These are phyloP conservation scores for Smallanthus sonchifolius DNA, from an alignment of 129 eudicot genomes.

Conservation along the genomic window DNA sequence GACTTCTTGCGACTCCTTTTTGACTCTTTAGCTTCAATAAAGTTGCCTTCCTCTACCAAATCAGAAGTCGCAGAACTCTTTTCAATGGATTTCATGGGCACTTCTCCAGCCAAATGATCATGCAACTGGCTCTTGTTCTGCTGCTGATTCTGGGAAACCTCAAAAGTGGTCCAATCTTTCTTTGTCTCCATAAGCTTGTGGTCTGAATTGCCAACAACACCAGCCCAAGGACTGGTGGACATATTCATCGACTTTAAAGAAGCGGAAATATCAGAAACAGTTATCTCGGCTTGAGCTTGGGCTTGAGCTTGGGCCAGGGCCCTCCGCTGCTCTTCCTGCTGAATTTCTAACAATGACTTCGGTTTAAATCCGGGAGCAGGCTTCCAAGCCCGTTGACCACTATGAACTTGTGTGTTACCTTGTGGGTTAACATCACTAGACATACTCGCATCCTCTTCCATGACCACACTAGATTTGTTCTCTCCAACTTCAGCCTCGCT, in stretches of 20 bases:
- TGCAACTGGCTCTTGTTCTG: slow-evolving; percentile 58
- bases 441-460: slow-evolving; percentile 3
- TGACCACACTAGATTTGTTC: slow-evolving; percentile 25
- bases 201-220: slow-evolving; percentile 50
- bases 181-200: slow-evolving; percentile 30
- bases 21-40: slow-evolving; percentile 80
- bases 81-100: slow-evolving; percentile 40
- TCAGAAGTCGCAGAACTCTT: slow-evolving; percentile 34
- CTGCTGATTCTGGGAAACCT: slow-evolving; percentile 30
- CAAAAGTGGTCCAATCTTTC: slow-evolving; percentile 33
- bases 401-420: slow-evolving; percentile 31
- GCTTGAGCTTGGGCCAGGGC: slow-evolving; percentile 24
- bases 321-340: slow-evolving; percentile 83
- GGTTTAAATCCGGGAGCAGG: slow-evolving; percentile 92
- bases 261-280: slow-evolving; percentile 45
- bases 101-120: slow-evolving; percentile 53
- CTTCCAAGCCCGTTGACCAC: slow-evolving; percentile 79
- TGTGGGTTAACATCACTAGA: slow-evolving; percentile 23
- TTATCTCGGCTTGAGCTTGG: slow-evolving; percentile 29
- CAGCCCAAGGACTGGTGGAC: slow-evolving; percentile 69
- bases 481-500: slow-evolving; percentile 27
- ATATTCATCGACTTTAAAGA: slow-evolving; percentile 48
- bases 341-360: slow-evolving; percentile 79
- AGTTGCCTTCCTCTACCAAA: slow-evolving; percentile 45
- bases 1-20: slow-evolving; percentile 90